Percentiles rank a stretch among this genome's conserved stretches.
Conservation (phyloP, 2,329 filamentous ascomycete species). For the Diaporthe vaccinii region DNA sequence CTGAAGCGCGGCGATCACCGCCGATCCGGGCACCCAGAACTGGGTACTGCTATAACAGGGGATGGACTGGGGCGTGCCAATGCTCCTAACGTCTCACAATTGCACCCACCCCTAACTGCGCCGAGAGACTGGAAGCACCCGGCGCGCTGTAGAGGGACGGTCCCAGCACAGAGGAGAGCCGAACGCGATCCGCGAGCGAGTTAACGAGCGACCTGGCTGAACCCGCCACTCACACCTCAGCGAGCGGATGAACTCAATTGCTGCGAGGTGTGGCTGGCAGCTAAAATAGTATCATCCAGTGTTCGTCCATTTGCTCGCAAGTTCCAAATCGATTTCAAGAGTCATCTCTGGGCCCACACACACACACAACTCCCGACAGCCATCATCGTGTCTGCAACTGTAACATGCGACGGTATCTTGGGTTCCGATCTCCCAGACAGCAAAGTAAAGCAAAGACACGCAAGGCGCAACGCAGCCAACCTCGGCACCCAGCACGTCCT, state of each 20-base stretch:
- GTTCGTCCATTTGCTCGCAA: conserved; percentile 21
- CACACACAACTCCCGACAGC: conserved; percentile 6
- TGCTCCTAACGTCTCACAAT: conserved; percentile 37
- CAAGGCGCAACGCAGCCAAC: neutral
- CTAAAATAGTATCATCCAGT: conserved; percentile 24
- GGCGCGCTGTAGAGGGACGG: neutral
- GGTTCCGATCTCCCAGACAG: neutral
- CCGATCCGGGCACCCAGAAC: conserved; percentile 3
- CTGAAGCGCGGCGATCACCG: conserved; percentile 5
- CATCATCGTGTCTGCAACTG: conserved; percentile 3
- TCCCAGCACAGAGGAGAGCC: neutral
- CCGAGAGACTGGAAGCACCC: conserved; percentile 20
- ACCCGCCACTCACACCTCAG: neutral
- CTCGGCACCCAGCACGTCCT: conserved; percentile 3
- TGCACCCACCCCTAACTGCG: conserved; percentile 16
- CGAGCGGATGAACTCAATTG: conserved; percentile 20
- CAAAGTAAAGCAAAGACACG: neutral
- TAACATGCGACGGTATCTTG: conserved; percentile 20
- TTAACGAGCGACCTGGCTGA: neutral
- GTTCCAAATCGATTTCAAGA: conserved; percentile 28
- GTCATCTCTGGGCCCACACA: conserved; percentile 10
- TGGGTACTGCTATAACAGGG: conserved; percentile 35
- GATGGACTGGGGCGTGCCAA: conserved; percentile 34
- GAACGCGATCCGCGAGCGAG: conserved; percentile 10
- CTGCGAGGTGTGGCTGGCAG: neutral